phyloP scores from a whole-genome alignment of 768 basidiomycete species.

The Boletellus ananas region DNA sequence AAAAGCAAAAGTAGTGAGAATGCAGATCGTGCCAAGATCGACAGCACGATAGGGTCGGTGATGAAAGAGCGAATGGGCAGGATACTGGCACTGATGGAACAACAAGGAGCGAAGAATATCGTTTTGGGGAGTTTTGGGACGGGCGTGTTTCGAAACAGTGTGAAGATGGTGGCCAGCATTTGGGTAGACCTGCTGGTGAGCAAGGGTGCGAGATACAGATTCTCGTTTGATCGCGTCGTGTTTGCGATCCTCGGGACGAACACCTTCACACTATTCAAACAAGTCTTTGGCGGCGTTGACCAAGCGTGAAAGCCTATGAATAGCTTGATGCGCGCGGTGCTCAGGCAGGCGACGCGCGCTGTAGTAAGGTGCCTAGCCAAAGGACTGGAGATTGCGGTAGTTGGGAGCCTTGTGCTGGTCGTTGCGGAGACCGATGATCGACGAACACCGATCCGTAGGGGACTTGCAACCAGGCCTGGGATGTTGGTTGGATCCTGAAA shows the following conservation, averaged over 20 bases:
- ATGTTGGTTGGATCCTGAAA: too few species aligned
- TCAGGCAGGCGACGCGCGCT: too few species aligned
- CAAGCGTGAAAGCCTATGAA: neutral
- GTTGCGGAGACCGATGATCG: too few species aligned
- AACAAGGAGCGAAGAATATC: conserved; percentile 52
- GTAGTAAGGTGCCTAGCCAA: too few species aligned
- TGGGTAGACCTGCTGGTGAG: conserved; percentile 60
- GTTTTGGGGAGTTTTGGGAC: conserved; percentile 78
- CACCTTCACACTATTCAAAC: conserved; percentile 44
- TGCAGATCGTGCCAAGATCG: conserved; percentile 18
- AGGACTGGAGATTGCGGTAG: too few species aligned
- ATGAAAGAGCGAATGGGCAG: conserved; percentile 75
- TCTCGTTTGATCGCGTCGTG: conserved; percentile 57
- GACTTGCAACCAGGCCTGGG: too few species aligned
- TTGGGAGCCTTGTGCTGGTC: too few species aligned
- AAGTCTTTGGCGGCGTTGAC: conserved; percentile 28
- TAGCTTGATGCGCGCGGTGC: too few species aligned
- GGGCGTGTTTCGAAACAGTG: conserved; percentile 68
- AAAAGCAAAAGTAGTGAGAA: conserved; percentile 20
- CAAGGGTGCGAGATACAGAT: conserved; percentile 49
- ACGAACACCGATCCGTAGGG: too few species aligned
- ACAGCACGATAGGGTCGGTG: conserved; percentile 41
- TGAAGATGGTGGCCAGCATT: conserved; percentile 52
- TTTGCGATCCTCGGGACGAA: conserved; percentile 61
- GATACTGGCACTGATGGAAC: conserved; percentile 62